Evolutionary conservation across 805 yeast genomes (phyloP), one percentile per base, ranked within the genome.

Genomic region (Candida adriatica): DNA sequence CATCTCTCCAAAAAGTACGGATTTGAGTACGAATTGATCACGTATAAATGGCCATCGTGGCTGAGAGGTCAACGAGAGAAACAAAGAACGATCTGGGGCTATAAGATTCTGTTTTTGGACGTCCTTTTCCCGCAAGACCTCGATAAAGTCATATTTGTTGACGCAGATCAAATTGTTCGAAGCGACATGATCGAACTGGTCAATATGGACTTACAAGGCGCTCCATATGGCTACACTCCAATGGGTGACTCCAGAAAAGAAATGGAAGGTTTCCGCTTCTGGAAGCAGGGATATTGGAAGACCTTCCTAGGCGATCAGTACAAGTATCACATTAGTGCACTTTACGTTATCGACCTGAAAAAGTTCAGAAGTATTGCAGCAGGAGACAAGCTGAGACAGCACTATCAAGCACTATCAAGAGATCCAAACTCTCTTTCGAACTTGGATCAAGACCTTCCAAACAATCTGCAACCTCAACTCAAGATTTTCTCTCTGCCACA

Each of bases 211-310:
- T 59, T 86, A 35, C 62, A 79, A 28, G 94, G 86, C 5, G 84
- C 90, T 0, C 84, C 94, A 2, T 88, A 88, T 50, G 95, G 88
- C 2, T 85, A 71, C 52, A 73, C 85, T 0, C 95, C 94, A 24
- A 82, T 79, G 96, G 77, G 88, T 43, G 90, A 83, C 31, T 78
- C 87, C 0, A 62, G 90, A 30, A 56, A 56, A 16, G 94, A 82
- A 44, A 80, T 79, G 79, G 90, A 82, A 50, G 94, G 90, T 0
- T 84, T 68, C 54, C 56, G 92, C 41, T 92, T 90, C 59, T 92
- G 97, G 98, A 80, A 86, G 48, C 72, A 75, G 39, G 97, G 96
- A 0, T 90, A 85, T 55, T 90, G 98, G 98, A 61, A 73, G 37
- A 64, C 66, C 4, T 66, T 68, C 16, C 60, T 90, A 26, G 63